phyloP scores from a whole-genome alignment of 2,329 filamentous ascomycete genomes.

The Calycina herbarum region DNA sequence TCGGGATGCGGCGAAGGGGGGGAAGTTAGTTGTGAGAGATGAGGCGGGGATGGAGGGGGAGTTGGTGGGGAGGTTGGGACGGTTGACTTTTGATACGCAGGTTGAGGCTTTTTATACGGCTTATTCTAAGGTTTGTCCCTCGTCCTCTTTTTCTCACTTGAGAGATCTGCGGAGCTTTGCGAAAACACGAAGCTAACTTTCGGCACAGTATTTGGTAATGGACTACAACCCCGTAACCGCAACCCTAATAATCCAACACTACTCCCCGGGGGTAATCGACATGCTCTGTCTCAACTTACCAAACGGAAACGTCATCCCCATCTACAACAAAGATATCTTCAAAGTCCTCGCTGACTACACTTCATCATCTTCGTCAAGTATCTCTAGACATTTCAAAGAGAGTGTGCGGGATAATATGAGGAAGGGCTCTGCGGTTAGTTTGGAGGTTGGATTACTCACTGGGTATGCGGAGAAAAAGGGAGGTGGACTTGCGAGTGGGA shows the following conservation, averaged over 20 bases:
- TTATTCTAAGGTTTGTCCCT: conserved; percentile 42
- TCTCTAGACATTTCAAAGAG: conserved; percentile 45
- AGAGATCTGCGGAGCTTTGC: no score
- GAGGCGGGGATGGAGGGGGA: conserved; percentile 45
- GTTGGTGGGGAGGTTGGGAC: conserved; percentile 40
- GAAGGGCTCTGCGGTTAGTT: conserved; percentile 31
- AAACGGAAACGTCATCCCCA: conserved; percentile 37
- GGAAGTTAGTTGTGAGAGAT: conserved; percentile 20
- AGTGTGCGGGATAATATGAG: conserved; percentile 42
- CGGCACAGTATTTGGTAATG: conserved; percentile 42
- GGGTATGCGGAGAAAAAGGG: conserved; percentile 29
- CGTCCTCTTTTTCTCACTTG: no score
- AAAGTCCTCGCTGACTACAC: conserved; percentile 50
- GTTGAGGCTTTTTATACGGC: conserved; percentile 45
- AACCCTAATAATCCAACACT: conserved; percentile 46
- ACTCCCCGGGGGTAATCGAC: conserved; percentile 48
- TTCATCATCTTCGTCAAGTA: conserved; percentile 41
- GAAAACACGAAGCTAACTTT: no score
- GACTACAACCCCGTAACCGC: conserved; percentile 33
- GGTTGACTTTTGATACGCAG: conserved; percentile 40
- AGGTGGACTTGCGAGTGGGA: conserved; percentile 14
- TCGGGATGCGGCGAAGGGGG: not conserved
- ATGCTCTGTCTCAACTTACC: conserved; percentile 46
- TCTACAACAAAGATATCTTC: conserved; percentile 54
- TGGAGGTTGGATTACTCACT: conserved; percentile 33